phyloP scores from a whole-genome alignment of 2,329 filamentous ascomycete genomes.

The Colletotrichum sp. region DNA sequence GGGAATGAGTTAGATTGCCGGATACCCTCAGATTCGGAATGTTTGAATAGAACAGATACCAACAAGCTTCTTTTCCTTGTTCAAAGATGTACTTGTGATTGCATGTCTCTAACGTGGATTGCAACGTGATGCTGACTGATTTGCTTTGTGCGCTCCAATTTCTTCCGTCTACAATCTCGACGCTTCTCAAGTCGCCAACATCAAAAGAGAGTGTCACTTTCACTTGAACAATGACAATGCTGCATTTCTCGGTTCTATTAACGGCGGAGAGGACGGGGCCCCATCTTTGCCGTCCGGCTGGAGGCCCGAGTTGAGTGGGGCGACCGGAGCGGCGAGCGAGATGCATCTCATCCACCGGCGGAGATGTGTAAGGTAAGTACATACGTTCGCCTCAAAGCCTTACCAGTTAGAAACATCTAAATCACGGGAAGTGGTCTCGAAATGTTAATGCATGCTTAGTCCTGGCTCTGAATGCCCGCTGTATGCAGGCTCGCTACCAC shows the following conservation, averaged over 20 bases:
- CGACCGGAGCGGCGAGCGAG: too few species aligned
- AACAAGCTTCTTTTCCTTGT: background rate
- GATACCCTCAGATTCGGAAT: background rate
- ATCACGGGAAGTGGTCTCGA: background rate
- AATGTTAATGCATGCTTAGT: accelerated
- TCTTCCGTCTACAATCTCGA: background rate
- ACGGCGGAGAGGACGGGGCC: too few species aligned
- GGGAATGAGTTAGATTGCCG: background rate
- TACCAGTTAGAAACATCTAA: too few species aligned
- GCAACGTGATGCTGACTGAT: background rate
- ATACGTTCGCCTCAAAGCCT: background rate
- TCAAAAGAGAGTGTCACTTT: background rate
- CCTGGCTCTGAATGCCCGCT: background rate
- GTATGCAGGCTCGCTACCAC: background rate
- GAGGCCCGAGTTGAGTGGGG: background rate
- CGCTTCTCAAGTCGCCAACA: background rate
- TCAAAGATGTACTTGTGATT: too few species aligned
- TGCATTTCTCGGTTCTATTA: background rate
- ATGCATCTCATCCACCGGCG: background rate
- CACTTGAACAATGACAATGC: accelerated
- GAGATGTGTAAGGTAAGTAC: accelerated
- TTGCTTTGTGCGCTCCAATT: background rate
- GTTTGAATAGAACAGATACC: background rate
- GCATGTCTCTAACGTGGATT: too few species aligned
- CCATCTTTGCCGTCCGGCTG: background rate